Conservation (phyloP, 2,329 filamentous ascomycete species). For the Xylariaceae sp. region DNA sequence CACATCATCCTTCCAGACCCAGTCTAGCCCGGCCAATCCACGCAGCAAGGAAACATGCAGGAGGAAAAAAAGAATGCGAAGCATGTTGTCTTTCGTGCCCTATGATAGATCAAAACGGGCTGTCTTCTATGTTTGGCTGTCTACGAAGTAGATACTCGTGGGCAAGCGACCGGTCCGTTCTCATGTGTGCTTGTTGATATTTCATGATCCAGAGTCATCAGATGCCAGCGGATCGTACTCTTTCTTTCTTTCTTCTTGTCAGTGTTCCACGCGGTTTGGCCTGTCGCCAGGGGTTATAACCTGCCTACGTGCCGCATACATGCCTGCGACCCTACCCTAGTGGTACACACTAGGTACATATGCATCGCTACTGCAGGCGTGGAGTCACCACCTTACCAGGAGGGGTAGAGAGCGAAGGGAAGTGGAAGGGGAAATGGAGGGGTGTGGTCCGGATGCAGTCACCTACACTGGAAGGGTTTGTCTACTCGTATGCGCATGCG, state of each 20-base stretch:
- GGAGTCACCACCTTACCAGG: conserved; percentile 4
- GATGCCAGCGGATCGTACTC: conserved; percentile 1
- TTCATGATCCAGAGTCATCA: conserved; percentile 9
- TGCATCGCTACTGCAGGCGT: conserved; percentile 8
- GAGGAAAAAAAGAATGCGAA: conserved; percentile 5
- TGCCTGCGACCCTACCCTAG: background rate
- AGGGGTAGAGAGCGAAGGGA: conserved; percentile 5
- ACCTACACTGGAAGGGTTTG: conserved; percentile 6
- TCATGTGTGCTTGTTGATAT: too few species aligned
- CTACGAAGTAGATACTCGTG: too few species aligned
- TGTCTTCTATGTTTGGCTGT: background rate
- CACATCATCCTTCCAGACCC: background rate
- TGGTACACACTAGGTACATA: background rate
- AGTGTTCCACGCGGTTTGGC: conserved; percentile 15
- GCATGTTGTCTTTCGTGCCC: conserved; percentile 4
- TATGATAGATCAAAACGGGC: conserved; percentile 3
- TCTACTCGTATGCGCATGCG: background rate
- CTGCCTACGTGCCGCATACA: conserved; percentile 1
- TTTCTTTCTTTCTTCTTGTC: background rate
- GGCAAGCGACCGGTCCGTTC: too few species aligned
- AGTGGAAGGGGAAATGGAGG: background rate
- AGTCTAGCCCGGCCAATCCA: background rate
- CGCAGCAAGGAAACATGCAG: background rate
- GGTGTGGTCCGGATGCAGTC: background rate
- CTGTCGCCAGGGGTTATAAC: conserved; percentile 6